Conservation (phyloP, 78 protist genomes). For the Dictyostelium capitatum region DNA sequence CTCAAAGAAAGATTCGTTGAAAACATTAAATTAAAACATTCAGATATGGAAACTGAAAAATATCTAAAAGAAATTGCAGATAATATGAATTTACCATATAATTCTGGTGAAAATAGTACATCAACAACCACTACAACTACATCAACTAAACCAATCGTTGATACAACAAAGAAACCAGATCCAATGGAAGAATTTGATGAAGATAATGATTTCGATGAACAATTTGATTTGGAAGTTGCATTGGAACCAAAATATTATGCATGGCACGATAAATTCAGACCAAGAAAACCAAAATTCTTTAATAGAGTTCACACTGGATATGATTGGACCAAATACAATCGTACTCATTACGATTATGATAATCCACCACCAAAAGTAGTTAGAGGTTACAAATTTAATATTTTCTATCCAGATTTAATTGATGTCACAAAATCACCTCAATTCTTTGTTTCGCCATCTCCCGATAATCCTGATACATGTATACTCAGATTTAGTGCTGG, state of each 20-base stretch:
- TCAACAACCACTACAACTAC: slow-evolving; percentile 16
- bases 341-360: slow-evolving; percentile 97
- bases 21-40: slow-evolving; percentile 9
- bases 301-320: slow-evolving; percentile 97
- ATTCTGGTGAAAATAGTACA: not conserved
- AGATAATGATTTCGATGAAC: slow-evolving; percentile 56
- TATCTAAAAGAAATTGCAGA: not conserved
- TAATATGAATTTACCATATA: not conserved
- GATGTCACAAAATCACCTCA: slow-evolving; percentile 90
- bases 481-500: slow-evolving; percentile 95
- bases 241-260: slow-evolving; percentile 74
- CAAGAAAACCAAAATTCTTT: slow-evolving; percentile 97
- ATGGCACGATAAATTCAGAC: slow-evolving; percentile 95
- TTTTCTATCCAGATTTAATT: slow-evolving; percentile 98
- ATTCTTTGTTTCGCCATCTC: slow-evolving; percentile 70
- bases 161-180: not conserved
- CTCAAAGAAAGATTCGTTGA: not conserved
- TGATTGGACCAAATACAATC: slow-evolving; percentile 97
- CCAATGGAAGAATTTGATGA: not conserved
- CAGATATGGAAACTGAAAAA: slow-evolving; percentile 6
- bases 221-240: slow-evolving; percentile 35
- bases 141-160: not conserved
- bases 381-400: slow-evolving; percentile 99
- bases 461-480: slow-evolving; percentile 72
- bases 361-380: slow-evolving; percentile 99